A percentile compares a stretch with the other conserved stretches of the same genome.
phyloP scores from a whole-genome alignment of 306 rosid genomes.

The Dryas alaskensis region DNA sequence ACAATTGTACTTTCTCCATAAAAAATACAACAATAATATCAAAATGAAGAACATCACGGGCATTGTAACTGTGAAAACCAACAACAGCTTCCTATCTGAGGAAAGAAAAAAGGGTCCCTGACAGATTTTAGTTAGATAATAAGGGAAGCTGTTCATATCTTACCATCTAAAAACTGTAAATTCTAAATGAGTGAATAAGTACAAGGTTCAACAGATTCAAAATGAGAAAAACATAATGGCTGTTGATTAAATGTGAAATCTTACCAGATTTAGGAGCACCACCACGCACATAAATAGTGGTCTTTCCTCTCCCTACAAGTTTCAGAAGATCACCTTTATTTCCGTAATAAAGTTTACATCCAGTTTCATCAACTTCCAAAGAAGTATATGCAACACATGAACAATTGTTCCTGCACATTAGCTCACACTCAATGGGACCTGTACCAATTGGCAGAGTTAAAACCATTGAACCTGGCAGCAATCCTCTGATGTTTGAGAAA shows the following conservation, averaged over 20 bases:
- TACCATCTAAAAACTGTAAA: background rate
- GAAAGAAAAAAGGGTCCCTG: background rate
- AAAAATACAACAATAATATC: background rate
- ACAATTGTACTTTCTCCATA: constrained; percentile 5
- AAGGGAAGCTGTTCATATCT: background rate
- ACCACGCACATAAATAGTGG: constrained; percentile 12
- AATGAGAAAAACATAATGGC: no score
- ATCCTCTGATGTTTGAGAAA: constrained; percentile 11
- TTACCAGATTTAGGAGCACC: constrained; percentile 11
- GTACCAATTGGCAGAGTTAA: background rate
- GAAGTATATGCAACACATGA: constrained; percentile 19
- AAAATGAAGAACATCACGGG: background rate
- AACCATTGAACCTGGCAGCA: background rate
- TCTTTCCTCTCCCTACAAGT: constrained; percentile 6
- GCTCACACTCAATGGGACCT: constrained; percentile 16
- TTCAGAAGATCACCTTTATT: background rate
- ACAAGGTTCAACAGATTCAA: background rate
- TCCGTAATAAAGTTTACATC: constrained; percentile 14
- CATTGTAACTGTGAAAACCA: background rate
- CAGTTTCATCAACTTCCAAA: background rate
- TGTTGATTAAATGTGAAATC: background rate
- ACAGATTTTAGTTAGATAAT: background rate
- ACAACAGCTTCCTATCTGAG: constrained; percentile 13
- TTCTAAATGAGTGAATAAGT: background rate
- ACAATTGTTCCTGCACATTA: constrained; percentile 12